Evolutionary conservation across 306 rosid species (phyloP).

Genomic region (Cicer chorassanicum): DNA sequence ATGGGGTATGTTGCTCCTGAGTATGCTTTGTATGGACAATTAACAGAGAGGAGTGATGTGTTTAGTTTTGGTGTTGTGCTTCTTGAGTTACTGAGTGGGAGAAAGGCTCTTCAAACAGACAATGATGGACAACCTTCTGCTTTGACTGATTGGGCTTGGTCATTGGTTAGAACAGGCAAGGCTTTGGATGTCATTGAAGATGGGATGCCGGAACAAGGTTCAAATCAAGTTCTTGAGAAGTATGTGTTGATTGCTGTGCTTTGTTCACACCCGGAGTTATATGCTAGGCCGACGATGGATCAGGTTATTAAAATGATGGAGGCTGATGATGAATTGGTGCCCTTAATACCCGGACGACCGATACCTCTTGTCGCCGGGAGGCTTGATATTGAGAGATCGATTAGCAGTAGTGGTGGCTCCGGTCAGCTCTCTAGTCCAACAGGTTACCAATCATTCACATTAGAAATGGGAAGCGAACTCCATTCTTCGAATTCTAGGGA

Average conservation of each 20-base stretch:
- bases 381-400: conserved; percentile 73
- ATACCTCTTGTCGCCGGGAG: conserved; percentile 74
- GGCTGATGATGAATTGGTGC: conserved; percentile 74
- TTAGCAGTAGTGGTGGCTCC: conserved; percentile 65
- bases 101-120: conserved; percentile 68
- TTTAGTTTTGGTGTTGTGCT: conserved; percentile 90
- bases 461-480: conserved; percentile 38
- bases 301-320: conserved; percentile 96
- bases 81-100: conserved; percentile 94
- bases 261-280: conserved; percentile 91
- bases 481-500: conserved; percentile 48
- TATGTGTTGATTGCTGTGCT: conserved; percentile 80
- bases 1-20: conserved; percentile 98
- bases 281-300: conserved; percentile 99
- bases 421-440: conserved; percentile 60
- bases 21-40: conserved; percentile 91
- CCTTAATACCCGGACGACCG: conserved; percentile 79
- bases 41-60: conserved; percentile 93
- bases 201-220: conserved; percentile 65
- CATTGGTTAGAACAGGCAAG: conserved; percentile 69
- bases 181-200: conserved; percentile 77
- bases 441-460: conserved; percentile 58
- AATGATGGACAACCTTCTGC: conserved; percentile 64
- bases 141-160: conserved; percentile 96
- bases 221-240: conserved; percentile 74